Base-by-base conservation (phyloP, 2,329 filamentous ascomycete genomes). In the Huntiella omanensis region DNA sequence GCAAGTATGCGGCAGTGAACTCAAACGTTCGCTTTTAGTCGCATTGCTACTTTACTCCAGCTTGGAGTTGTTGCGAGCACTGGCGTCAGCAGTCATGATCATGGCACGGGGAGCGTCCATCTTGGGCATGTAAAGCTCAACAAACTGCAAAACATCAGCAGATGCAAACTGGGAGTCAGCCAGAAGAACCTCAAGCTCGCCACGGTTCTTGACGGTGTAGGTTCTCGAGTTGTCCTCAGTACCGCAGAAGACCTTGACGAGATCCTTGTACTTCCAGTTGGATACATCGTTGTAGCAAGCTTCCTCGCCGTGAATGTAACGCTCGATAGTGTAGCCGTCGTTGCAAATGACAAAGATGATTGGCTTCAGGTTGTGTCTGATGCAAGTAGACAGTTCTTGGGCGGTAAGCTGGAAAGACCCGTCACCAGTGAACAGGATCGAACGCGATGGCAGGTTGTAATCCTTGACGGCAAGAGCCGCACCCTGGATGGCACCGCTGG, bases 331-430 rank as follows among this genome's bases (percentile, higher is more conserved):
- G 63, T 83, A 93, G 8, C 86, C 86, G 36, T 87, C 75, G 59
- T 92, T 92, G 68, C 82, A 85, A 53, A 93, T 80, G 51, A 91
- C 69, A 59, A 93, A 88, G 51, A 93, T 77, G 56, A 86, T 88
- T 15, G 83, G 74, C 51, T 79, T 77, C 48, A 93, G 65, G 17
- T 72, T 68, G 50, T 83, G 77, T 28, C 78, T 72, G 52, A 93
- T 73, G 71, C 93, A 88, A 8, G 84, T 91, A 60, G 77, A 82
- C 52, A 93, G 58, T 61, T 91, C 85, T 59, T 93, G 85, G 0
- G 74, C 79, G 0, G 84, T 92, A 49, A 93, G 68, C 59, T 94
- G 84, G 61, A 92, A 78, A 48, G 78, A 84, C 22, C 86, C 86
- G 55, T 94, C 86, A 17, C 86, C 86, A n/a, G 86, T 83, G 56